Evolutionary conservation across 106 monocot species (phyloP), one percentile per base, ranked within the genome.

Genomic region (Dendrobium huoshanense): DNA sequence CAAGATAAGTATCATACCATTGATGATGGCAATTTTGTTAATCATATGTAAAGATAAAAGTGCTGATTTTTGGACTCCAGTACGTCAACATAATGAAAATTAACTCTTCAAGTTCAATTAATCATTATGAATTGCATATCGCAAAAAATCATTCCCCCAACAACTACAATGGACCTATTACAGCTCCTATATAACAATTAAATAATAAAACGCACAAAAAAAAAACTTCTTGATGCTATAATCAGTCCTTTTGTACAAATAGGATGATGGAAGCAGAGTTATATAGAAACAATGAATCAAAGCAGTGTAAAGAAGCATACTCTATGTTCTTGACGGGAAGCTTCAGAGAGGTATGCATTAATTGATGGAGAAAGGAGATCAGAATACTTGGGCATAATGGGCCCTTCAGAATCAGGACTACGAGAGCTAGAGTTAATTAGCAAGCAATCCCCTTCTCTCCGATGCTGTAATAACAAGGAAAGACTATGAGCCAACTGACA

Each of bases 331-430:
- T 95, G 95, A 55, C 93, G 91, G 59, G 99, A 91, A 77, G 99
- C 95, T 78, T 99, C 99, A 58, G 93, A 90, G 25, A 99, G 82
- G 59, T 95, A 99, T 17, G 82, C 80, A 83, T 99, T 95, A 42
- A 93, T 88, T 55, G 93, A 85, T 67, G 99, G 99, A 67, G 99
- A 99, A 83, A 99, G 91, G 44, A 89, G 84, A 80, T 99, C 99
- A 79, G 99, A 91, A 54, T 99, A 99, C 83, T 99, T 95, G 5
- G 95, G 99, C 47, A 95, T 95, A 82, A 81, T 45, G 16, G 91
- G 88, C 41, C 76, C 90, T 80, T 99, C 99, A 82, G 75, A 84
- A 82, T 99, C 99, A 72, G 93, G 93, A 67, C 90, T 93, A 54
- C 95, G 91, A 56, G 92, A 92, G 83, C 95, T 99, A 83, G 85